These are phyloP conservation scores for Rhynchosporium graminicola DNA, from an alignment of 2,329 filamentous ascomycete genomes.

Conservation along the genomic window DNA sequence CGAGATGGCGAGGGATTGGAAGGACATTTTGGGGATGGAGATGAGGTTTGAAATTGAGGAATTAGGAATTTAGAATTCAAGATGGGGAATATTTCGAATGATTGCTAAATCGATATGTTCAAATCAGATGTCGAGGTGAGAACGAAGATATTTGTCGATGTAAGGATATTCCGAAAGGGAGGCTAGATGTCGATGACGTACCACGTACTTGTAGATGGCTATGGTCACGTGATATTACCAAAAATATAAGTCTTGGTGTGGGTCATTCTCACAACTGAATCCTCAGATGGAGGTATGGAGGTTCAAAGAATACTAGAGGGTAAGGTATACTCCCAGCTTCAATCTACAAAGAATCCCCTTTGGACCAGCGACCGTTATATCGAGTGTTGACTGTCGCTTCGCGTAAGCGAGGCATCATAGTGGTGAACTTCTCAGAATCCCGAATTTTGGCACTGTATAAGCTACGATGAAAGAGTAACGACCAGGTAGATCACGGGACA, in stretches of 20 bases:
- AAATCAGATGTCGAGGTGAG: background rate
- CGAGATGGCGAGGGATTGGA: slow-evolving; percentile 24
- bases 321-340: too few species aligned
- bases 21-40: slow-evolving; percentile 16
- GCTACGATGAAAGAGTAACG: too few species aligned
- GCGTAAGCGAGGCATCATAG: too few species aligned
- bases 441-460: too few species aligned
- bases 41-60: background rate
- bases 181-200: slow-evolving; percentile 8
- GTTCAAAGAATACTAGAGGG: background rate
- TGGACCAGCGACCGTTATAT: too few species aligned
- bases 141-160: background rate
- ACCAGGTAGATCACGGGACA: too few species aligned
- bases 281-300: background rate
- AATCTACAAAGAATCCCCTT: too few species aligned
- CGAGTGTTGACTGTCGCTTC: too few species aligned
- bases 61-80: background rate
- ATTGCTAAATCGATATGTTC: background rate
- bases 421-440: too few species aligned
- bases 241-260: background rate
- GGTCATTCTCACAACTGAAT: background rate
- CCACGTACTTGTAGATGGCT: background rate
- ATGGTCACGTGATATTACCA: background rate
- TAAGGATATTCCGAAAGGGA: background rate
- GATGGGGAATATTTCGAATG: background rate